Evolutionary conservation across 805 yeast species (phyloP).

Genomic region (Monosporozyma solicola): DNA sequence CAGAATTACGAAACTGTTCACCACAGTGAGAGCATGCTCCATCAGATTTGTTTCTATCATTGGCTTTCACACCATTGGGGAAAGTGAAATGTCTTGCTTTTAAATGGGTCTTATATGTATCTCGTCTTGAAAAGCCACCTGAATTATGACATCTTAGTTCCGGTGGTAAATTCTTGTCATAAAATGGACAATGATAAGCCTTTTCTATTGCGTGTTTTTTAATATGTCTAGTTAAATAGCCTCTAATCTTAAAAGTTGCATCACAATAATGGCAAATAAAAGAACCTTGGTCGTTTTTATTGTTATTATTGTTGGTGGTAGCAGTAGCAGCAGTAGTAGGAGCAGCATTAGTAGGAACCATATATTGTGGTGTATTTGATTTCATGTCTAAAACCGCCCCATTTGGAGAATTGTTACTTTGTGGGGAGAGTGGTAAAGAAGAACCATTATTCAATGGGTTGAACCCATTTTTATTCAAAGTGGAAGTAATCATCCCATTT

Average conservation of each 20-base stretch:
- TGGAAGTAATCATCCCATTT: slow-evolving; percentile 15
- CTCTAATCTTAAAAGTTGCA: slow-evolving; percentile 72
- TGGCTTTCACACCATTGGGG: slow-evolving; percentile 74
- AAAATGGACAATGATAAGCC: slow-evolving; percentile 54
- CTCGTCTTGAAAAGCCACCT: slow-evolving; percentile 89
- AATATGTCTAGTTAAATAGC: slow-evolving; percentile 83
- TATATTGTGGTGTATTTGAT: slow-evolving; percentile 1
- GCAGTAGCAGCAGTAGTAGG: not conserved
- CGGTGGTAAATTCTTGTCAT: slow-evolving; percentile 25
- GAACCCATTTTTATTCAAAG: slow-evolving; percentile 2
- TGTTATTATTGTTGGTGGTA: not conserved
- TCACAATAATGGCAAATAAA: slow-evolving; percentile 67
- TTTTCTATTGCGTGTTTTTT: slow-evolving; percentile 80
- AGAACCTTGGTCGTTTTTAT: slow-evolving; percentile 10
- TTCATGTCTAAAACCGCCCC: not conserved
- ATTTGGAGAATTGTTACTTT: slow-evolving; percentile 15
- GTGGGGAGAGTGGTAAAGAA: slow-evolving; percentile 16
- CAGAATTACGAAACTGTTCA: slow-evolving; percentile 52
- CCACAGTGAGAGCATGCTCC: slow-evolving; percentile 83
- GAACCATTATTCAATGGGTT: slow-evolving; percentile 5
- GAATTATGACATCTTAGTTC: slow-evolving; percentile 27
- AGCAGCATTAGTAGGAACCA: not conserved
- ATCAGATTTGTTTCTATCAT: slow-evolving; percentile 51
- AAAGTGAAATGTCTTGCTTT: slow-evolving; percentile 81
- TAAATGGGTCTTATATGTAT: slow-evolving; percentile 85